Evolutionary conservation across 495 filamentous ascomycete genomes (phyloP), one percentile per base, ranked within the genome.

Genomic region (Daldinia childiae): DNA sequence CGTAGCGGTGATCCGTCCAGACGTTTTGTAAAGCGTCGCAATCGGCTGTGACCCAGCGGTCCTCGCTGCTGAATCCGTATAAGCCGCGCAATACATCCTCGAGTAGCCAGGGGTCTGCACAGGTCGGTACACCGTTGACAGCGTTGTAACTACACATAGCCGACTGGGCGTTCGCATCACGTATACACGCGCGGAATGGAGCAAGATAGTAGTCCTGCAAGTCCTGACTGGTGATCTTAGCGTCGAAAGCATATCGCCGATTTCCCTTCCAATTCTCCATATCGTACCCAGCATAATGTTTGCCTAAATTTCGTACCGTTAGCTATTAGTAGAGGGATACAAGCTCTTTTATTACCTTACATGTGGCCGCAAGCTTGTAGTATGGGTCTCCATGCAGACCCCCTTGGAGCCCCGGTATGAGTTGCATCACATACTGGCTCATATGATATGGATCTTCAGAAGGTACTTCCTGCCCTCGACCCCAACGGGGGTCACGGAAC

Each of bases 231-330:
- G 81, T 83, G 60, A 89, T 87, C 56, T 79, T 82, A 54, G 87
- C 80, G 71, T 90, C 82, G 66, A 87, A 89, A 2, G 82, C 84
- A 52, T 88, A 83, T 0, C 87, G 81, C 4, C 79, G 80, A 63
- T 85, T 85, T 12, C 80, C 80, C 41, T 82, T 74, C 85, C 87
- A 89, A 55, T 82, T 76, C 66, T 91, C 89, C 34, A 90, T 79
- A 62, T 91, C 89, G 66, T 91, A 90, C 1, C 85, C 88, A 0
- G 85, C 87, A 64, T 80, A 90, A 66, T 90, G 88, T 72, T 90
- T n/a, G n/a, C n/a, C n/a, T n/a, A n/a, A n/a, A n/a, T n/a, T n/a
- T n/a, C n/a, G n/a, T n/a, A n/a, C n/a, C n/a, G n/a, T n/a, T n/a
- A n/a, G n/a, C n/a, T n/a, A n/a, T n/a, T n/a, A n/a, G n/a, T n/a